Base-by-base conservation (phyloP, 106 monocot species). In the Acorus calamus region DNA sequence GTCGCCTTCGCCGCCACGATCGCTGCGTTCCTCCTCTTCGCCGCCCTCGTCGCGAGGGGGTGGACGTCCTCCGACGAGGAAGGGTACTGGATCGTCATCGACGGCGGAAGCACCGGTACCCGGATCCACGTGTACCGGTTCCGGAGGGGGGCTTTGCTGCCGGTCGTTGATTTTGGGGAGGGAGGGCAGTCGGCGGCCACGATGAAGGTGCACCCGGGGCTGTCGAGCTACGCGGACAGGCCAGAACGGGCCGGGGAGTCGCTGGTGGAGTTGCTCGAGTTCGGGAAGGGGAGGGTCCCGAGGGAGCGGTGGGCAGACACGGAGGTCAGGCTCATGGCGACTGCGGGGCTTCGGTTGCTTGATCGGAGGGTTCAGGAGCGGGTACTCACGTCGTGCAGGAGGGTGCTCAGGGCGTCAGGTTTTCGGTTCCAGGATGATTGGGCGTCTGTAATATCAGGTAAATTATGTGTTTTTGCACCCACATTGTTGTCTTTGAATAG, bases 371-470 rank as follows among this genome's bases (percentile, higher is more conserved):
- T 67, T 46, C 73, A 64, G 67, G 87, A 91, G 68, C 73, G 46
- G 59, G 83, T 96, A 54, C 6, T 96, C 51, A 74, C 78, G 59
- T 82, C 82, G 5, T 90, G 90, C 64, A 79, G 90, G 82, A 76
- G 11, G 52, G 84, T 80, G 28, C 59, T 96, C 53, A 74, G 72
- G 65, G 42, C 49, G 1, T 90, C 96, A 0, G 91, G 84, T 8
- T 96, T 96, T 49, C 65, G 11, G 13, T 96, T 96, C 58, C 55
- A 61, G 54, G 73, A 78, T n/a, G 84, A 90, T 3, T 96, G 96
- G 96, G 96, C 86, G 8, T 60, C 65, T 46, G 91, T 96, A 7
- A 96, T 96, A 66, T 68, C 90, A 79, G 96, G 96, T 79, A 66
- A 7, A 28, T 28, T 28, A 28, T 28, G 28, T 28, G 28, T 28